Base-by-base conservation (phyloP, 768 basidiomycete genomes). In the Phlebiopsis flavidoalba region DNA sequence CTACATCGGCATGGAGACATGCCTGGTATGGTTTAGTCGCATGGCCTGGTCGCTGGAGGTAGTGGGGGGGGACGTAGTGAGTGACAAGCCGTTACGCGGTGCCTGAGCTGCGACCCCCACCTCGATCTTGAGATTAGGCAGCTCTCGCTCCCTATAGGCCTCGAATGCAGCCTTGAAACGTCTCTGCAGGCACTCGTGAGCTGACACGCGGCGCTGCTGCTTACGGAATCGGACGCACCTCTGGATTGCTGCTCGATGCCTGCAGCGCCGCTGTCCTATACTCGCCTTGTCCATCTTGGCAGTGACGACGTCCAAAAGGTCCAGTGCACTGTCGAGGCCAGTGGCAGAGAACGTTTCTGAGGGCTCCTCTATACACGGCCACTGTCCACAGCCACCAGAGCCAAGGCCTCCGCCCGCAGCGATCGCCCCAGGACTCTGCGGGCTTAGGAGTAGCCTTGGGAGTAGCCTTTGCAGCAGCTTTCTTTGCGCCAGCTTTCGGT, bases 151-250 rank as follows among this genome's bases (percentile, higher is more conserved):
- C 64, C 87, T 82, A 73, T 96, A 97, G 5, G 91, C 92, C 69
- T 95, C 92, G 67, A 88, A 92, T n/a, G 92, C 89, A 58, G 85
- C 89, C 84, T 96, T 95, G 82, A 91, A 93, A 61, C 94, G 87
- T 72, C 93, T 84, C 91, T 95, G 72, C 15, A 35, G 69, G 26
- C 54, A 35, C 26, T 36, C 17, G 35, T 53, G 33, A 36, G 35
- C n/a, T 4, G 3, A 11, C 14, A 17, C n/a, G 49, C 33, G 26
- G 54, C 15, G 21, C 26, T 37, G 21, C 26, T 37, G 21, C 17
- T 15, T 14, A 52, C 35, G 24, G 17, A 33, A 58, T 26, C 19
- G 24, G 53, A 60, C 63, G 52, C 82, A 93, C 93, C 85, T 97
- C 95, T 55, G 95, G 95, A 80, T 97, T n/a, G 95, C 58, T 81